These are phyloP conservation scores for Isabelozyma rhagii DNA, from an alignment of 805 yeast species.

Conservation along the genomic window DNA sequence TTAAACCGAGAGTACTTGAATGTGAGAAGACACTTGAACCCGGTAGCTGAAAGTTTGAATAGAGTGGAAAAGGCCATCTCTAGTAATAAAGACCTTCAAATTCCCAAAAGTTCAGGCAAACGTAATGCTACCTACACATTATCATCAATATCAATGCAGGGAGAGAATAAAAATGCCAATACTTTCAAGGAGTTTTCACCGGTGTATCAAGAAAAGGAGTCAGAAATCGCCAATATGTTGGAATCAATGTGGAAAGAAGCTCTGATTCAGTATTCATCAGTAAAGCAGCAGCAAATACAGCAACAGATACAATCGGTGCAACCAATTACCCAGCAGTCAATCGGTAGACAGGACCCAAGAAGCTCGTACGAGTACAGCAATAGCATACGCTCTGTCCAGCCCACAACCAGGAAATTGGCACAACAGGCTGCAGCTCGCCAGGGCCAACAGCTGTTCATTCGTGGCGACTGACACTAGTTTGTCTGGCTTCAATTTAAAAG, in stretches of 20 bases:
- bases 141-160: slow-evolving; percentile 3
- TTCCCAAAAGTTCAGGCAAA: slow-evolving; percentile 17
- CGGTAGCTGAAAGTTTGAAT: slow-evolving; percentile 60
- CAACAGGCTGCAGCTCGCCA: background rate
- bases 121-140: slow-evolving; percentile 3
- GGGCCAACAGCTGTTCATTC: background rate
- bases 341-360: background rate
- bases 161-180: slow-evolving; percentile 17
- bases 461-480: background rate
- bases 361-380: background rate
- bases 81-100: slow-evolving; percentile 16
- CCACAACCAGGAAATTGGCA: slow-evolving; percentile 1
- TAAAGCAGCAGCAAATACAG: slow-evolving; percentile 8
- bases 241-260: slow-evolving; percentile 42
- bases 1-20: slow-evolving; percentile 70
- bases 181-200: slow-evolving; percentile 34
- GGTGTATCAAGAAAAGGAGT: slow-evolving; percentile 26
- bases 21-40: slow-evolving; percentile 67
- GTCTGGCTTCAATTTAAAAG: too few relatives aligned
- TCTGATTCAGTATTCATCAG: slow-evolving; percentile 10
- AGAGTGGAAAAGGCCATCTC: slow-evolving; percentile 36
- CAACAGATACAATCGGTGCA: slow-evolving; percentile 3
- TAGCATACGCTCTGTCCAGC: background rate
- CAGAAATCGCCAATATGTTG: slow-evolving; percentile 20
- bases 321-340: slow-evolving; percentile 3